A percentile compares a stretch with the other conserved stretches of the same genome.
Evolutionary conservation across 257 asterid genomes (phyloP).

Genomic region (Petunia secreta): DNA sequence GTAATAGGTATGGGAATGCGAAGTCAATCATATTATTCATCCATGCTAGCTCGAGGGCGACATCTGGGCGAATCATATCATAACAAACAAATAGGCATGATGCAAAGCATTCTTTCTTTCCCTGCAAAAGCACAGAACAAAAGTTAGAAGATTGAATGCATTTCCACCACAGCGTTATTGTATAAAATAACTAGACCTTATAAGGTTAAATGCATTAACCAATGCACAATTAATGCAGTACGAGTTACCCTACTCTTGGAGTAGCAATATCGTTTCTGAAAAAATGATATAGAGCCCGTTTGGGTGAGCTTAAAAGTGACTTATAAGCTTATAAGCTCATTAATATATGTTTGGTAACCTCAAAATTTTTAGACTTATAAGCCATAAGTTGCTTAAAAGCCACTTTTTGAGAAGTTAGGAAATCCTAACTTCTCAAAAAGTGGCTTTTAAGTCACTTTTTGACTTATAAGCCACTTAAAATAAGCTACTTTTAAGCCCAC

Average conservation of each 20-base stretch:
- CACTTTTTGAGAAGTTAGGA: no score
- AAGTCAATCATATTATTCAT: slow-evolving; percentile 93
- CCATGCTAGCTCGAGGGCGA: slow-evolving; percentile 99
- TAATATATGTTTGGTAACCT: no score
- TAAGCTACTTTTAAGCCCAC: no score
- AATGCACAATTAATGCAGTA: slow-evolving; percentile 2
- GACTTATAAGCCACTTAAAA: no score
- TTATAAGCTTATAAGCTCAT: no score
- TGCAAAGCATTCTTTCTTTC: slow-evolving; percentile 98
- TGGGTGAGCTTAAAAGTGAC: no score
- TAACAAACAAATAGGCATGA: slow-evolving; percentile 99
- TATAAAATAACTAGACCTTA: not conserved
- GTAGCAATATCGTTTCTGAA: not conserved
- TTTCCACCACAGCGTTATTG: not conserved
- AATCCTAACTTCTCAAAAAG: no score
- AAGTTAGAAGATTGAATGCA: not conserved
- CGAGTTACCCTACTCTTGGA: slow-evolving; percentile 1
- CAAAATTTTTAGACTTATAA: no score
- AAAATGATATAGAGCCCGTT: not conserved
- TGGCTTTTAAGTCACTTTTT: no score
- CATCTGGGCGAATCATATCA: slow-evolving; percentile 90
- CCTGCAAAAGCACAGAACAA: slow-evolving; percentile 54
- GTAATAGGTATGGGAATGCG: slow-evolving; percentile 93
- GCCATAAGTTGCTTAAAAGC: no score
- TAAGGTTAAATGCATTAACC: slow-evolving; percentile 15